These are phyloP conservation scores for Spergularia bocconei DNA, from an alignment of 148 eudicot species.

Conservation along the genomic window DNA sequence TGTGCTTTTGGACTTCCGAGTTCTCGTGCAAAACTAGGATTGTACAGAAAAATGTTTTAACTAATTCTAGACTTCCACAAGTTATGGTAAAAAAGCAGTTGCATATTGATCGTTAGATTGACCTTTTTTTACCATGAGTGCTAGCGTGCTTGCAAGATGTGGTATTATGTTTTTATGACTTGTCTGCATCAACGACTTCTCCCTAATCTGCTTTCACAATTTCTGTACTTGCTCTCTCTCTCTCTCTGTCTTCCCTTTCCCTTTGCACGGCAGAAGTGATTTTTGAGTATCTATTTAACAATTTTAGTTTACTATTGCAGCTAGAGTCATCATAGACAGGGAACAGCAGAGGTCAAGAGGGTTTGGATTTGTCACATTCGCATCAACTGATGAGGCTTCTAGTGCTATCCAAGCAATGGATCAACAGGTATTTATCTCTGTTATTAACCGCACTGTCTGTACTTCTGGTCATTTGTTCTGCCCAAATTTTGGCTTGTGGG, in stretches of 20 bases:
- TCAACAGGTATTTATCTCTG: conserved; percentile 47
- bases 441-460: too few relatives aligned
- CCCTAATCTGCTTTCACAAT: background rate
- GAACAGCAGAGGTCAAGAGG: conserved; percentile 87
- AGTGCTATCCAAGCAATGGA: conserved; percentile 88
- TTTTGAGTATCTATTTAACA: background rate
- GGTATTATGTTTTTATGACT: background rate
- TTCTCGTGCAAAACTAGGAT: background rate
- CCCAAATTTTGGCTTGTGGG: background rate
- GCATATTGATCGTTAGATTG: background rate
- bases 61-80: background rate
- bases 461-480: too few relatives aligned
- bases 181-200: background rate
- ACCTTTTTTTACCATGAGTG: background rate
- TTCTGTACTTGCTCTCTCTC: background rate
- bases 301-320: conserved; percentile 37
- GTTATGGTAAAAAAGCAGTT: background rate
- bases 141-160: background rate
- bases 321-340: conserved; percentile 75
- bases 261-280: background rate
- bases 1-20: background rate
- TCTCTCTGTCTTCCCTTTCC: background rate
- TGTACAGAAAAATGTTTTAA: background rate
- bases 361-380: conserved; percentile 82
- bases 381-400: conserved; percentile 63